These are phyloP conservation scores for Oryza officinalis DNA, from an alignment of 176 grass and related monocot species.

Conservation along the genomic window DNA sequence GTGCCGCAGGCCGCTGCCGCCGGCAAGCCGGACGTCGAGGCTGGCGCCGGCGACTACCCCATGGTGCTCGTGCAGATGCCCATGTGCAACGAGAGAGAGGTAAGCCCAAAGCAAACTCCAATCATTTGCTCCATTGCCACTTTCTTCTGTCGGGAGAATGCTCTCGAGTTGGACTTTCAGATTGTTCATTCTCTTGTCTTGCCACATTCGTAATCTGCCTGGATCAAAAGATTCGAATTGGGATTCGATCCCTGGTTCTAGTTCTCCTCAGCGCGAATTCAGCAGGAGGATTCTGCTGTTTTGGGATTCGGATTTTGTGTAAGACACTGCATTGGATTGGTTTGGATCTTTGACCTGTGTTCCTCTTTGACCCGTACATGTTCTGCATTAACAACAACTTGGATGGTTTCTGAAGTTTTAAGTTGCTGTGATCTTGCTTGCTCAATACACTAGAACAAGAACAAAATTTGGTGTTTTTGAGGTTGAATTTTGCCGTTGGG, in stretches of 20 bases:
- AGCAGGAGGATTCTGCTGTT: neutral
- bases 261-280: neutral
- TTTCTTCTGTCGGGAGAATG: neutral
- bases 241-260: neutral
- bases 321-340: conserved; percentile 18
- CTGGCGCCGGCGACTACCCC: conserved; percentile 50
- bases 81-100: conserved; percentile 98
- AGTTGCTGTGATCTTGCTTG: conserved; percentile 1
- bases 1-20: conserved; percentile 23
- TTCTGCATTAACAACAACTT: conserved; percentile 4
- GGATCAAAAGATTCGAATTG: conserved; percentile 24
- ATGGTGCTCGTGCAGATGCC: conserved; percentile 95
- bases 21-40: conserved; percentile 57
- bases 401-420: conserved; percentile 13
- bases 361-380: conserved; percentile 23
- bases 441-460: conserved; percentile 16
- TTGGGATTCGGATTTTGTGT: neutral
- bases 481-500: conserved; percentile 13
- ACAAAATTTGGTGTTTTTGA: neutral
- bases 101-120: conserved; percentile 29
- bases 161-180: neutral
- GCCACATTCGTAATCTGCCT: neutral
- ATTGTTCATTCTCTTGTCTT: neutral
- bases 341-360: conserved; percentile 48
- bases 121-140: neutral